These are phyloP conservation scores for Nakazawaea laoshanensis DNA, from an alignment of 805 yeast genomes.

Conservation along the genomic window DNA sequence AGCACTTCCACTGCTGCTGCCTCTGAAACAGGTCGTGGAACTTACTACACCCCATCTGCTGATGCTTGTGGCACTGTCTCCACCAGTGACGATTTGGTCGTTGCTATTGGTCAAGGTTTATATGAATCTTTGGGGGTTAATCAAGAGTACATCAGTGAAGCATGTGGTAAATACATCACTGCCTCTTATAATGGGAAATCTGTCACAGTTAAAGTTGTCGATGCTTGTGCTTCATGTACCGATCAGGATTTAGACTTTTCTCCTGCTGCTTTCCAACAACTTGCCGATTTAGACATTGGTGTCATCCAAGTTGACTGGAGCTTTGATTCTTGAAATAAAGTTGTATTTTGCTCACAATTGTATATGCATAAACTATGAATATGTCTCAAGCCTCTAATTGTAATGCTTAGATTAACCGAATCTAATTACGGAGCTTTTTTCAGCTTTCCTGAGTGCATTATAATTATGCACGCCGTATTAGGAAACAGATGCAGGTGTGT, in stretches of 20 bases:
- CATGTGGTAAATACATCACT: slow-evolving; percentile 36
- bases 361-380: too few relatives aligned
- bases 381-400: too few relatives aligned
- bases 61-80: slow-evolving; percentile 51
- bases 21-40: slow-evolving; percentile 28
- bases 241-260: slow-evolving; percentile 46
- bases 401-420: too few relatives aligned
- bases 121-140: slow-evolving; percentile 29
- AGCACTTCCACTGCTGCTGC: slow-evolving; percentile 12
- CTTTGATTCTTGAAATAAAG: slow-evolving; percentile 2
- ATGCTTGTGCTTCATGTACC: slow-evolving; percentile 48
- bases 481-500: too few relatives aligned
- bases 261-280: slow-evolving; percentile 45
- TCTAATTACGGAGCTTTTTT: too few relatives aligned
- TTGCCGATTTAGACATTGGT: slow-evolving; percentile 46
- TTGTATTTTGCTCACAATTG: too few relatives aligned
- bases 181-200: slow-evolving; percentile 39
- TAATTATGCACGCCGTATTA: too few relatives aligned
- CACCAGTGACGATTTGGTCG: slow-evolving; percentile 39
- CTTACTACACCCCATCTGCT: slow-evolving; percentile 29
- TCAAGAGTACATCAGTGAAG: slow-evolving; percentile 22
- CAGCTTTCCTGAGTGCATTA: too few relatives aligned
- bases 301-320: slow-evolving; percentile 46
- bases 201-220: slow-evolving; percentile 49
- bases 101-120: slow-evolving; percentile 39